These are phyloP conservation scores for Wallacemonas sp. DNA, from an alignment of 208 protist genomes.

Conservation along the genomic window DNA sequence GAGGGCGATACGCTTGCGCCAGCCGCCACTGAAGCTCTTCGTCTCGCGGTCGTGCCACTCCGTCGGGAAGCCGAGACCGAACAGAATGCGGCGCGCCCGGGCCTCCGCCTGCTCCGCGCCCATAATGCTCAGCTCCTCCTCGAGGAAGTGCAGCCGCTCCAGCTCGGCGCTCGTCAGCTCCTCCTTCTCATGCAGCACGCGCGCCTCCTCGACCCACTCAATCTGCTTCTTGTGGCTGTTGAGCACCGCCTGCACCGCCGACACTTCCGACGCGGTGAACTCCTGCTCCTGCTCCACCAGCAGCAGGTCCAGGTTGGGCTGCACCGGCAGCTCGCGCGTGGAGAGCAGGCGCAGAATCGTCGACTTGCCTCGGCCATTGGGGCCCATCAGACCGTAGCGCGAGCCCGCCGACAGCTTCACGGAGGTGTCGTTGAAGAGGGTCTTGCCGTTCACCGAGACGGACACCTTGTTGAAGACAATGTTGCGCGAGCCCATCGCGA, in stretches of 20 bases:
- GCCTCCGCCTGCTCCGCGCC: slow-evolving; percentile 89
- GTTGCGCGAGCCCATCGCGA: slow-evolving; percentile 73
- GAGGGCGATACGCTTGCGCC: slow-evolving; percentile 95
- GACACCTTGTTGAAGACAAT: slow-evolving; percentile 87
- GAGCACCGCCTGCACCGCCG: slow-evolving; percentile 86
- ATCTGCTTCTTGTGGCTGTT: slow-evolving; percentile 91
- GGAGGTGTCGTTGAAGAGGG: slow-evolving; percentile 77
- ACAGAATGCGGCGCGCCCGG: slow-evolving; percentile 84
- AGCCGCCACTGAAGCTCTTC: slow-evolving; percentile 89
- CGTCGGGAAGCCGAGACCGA: slow-evolving; percentile 94
- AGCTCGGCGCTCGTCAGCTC: slow-evolving; percentile 72
- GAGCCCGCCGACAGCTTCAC: slow-evolving; percentile 86
- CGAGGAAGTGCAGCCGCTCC: slow-evolving; percentile 77
- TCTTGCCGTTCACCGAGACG: slow-evolving; percentile 85
- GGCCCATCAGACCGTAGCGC: slow-evolving; percentile 95
- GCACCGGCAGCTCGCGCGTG: slow-evolving; percentile 86
- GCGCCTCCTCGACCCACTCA: slow-evolving; percentile 79
- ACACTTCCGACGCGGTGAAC: slow-evolving; percentile 79
- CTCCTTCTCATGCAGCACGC: slow-evolving; percentile 54
- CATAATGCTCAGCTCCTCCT: slow-evolving; percentile 95
- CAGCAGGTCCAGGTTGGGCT: slow-evolving; percentile 92
- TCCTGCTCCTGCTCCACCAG: slow-evolving; percentile 98
- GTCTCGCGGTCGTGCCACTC: slow-evolving; percentile 90
- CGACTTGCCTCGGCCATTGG: slow-evolving; percentile 96
- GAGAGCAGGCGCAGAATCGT: slow-evolving; percentile 92